Percentiles rank a stretch among this genome's conserved stretches.
These are phyloP conservation scores for Ustilago shanxiensis DNA, from an alignment of 1,284 basidiomycete species.

Conservation along the genomic window DNA sequence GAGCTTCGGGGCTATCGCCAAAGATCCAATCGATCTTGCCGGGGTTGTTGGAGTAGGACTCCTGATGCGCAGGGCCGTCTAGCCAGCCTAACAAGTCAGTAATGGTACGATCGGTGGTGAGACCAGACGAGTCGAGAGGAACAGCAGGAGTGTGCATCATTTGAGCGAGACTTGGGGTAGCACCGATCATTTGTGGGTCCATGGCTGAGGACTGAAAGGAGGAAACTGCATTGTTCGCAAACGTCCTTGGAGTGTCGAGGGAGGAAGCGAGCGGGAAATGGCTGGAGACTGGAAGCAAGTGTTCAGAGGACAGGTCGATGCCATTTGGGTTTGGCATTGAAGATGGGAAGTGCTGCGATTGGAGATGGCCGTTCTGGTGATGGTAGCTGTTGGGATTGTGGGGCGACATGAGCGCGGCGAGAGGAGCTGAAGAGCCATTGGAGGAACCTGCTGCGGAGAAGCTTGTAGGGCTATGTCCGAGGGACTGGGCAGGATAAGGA, in stretches of 20 bases:
- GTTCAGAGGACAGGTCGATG: no score
- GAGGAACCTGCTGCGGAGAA: neutral
- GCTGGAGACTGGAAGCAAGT: slow-evolving; percentile 2
- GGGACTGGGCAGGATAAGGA: slow-evolving; percentile 9
- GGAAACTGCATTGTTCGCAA: neutral
- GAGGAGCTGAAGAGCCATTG: slow-evolving; percentile 4
- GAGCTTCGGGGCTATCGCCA: slow-evolving; percentile 22
- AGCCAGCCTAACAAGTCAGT: slow-evolving; percentile 23
- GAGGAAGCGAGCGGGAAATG: neutral
- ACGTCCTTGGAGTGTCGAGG: neutral
- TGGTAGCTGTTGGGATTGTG: neutral
- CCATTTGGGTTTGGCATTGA: no score
- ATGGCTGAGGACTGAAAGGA: neutral
- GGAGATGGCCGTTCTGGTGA: neutral
- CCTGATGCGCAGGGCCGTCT: slow-evolving; percentile 5
- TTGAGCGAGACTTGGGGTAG: neutral
- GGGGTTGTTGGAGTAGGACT: neutral
- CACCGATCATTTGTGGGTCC: neutral
- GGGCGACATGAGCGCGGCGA: neutral
- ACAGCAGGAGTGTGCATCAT: neutral
- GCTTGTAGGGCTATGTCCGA: neutral
- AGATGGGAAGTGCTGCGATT: no score
- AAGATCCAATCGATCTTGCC: slow-evolving; percentile 28
- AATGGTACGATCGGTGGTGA: slow-evolving; percentile 6
- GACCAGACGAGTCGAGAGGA: neutral